These are phyloP conservation scores for Aegle marmelos DNA, from an alignment of 345 rosid species.

Conservation along the genomic window DNA sequence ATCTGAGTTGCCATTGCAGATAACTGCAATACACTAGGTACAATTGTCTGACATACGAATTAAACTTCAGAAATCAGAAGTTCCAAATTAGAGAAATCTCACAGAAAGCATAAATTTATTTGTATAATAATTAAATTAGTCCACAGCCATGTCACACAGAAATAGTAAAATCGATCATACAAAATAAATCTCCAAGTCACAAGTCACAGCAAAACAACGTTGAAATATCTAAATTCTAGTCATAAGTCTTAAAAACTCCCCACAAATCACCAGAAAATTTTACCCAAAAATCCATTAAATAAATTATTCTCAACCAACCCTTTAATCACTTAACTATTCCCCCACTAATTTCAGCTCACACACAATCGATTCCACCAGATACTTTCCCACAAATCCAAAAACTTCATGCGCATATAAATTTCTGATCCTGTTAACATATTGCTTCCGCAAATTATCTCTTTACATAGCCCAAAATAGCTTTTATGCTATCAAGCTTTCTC, in stretches of 20 bases:
- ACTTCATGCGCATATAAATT: neutral
- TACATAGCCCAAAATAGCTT: neutral
- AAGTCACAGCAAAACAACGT: neutral
- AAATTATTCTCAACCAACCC: neutral
- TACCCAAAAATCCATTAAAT: neutral
- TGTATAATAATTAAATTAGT: neutral
- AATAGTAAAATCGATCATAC: neutral
- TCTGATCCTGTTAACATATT: neutral
- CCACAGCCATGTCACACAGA: neutral
- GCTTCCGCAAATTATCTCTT: neutral
- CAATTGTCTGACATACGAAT: conserved; percentile 54
- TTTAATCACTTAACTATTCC: neutral
- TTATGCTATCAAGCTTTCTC: too few relatives aligned
- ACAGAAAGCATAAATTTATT: neutral
- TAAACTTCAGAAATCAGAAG: conserved; percentile 1
- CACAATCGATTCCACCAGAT: neutral
- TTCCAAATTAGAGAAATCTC: neutral
- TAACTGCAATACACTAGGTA: conserved; percentile 76
- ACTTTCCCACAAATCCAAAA: neutral
- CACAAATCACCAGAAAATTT: neutral
- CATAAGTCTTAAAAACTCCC: neutral
- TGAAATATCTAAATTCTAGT: neutral
- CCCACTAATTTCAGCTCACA: neutral
- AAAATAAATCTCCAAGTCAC: conserved; percentile 1
- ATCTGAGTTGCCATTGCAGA: conserved; percentile 77